Evolutionary conservation across 2,329 filamentous ascomycete genomes (phyloP).

Genomic region (Bipolaris victoriae): DNA sequence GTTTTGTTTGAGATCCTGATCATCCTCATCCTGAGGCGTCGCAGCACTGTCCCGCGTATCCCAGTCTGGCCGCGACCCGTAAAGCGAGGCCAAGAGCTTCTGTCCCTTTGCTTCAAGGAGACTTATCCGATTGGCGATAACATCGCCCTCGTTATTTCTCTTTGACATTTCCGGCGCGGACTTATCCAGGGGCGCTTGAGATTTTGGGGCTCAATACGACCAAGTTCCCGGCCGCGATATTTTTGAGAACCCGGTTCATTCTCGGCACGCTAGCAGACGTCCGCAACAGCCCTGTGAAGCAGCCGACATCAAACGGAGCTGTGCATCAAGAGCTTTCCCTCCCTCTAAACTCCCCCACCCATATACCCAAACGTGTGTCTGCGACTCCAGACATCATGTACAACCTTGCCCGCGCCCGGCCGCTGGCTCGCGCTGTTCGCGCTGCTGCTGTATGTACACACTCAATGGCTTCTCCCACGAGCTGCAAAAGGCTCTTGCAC

Average conservation of each 20-base stretch:
- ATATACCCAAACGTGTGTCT: slow-evolving; percentile 33
- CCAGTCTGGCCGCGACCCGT: slow-evolving; percentile 55
- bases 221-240: slow-evolving; percentile 35
- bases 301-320: slow-evolving; percentile 25
- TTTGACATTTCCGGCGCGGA: slow-evolving; percentile 41
- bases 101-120: slow-evolving; percentile 61
- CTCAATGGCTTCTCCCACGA: slow-evolving; percentile 12
- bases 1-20: slow-evolving; percentile 62
- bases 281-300: slow-evolving; percentile 38
- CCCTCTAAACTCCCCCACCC: slow-evolving; percentile 27
- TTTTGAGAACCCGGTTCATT: slow-evolving; percentile 39
- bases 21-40: slow-evolving; percentile 54
- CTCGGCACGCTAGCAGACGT: slow-evolving; percentile 41
- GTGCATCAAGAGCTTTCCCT: slow-evolving; percentile 29
- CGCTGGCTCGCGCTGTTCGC: slow-evolving; percentile 79
- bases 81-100: slow-evolving; percentile 62
- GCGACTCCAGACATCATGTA: slow-evolving; percentile 69
- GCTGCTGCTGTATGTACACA: slow-evolving; percentile 70
- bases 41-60: slow-evolving; percentile 40
- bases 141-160: slow-evolving; percentile 55
- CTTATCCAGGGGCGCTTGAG: slow-evolving; percentile 13
- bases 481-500: slow-evolving; percentile 41
- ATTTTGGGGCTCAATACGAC: slow-evolving; percentile 15
- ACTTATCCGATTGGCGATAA: slow-evolving; percentile 62
- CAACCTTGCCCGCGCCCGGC: slow-evolving; percentile 77